Evolutionary conservation across 306 rosid species (phyloP), one percentile per base, ranked within the genome.

Genomic region (Castanea crenata): DNA sequence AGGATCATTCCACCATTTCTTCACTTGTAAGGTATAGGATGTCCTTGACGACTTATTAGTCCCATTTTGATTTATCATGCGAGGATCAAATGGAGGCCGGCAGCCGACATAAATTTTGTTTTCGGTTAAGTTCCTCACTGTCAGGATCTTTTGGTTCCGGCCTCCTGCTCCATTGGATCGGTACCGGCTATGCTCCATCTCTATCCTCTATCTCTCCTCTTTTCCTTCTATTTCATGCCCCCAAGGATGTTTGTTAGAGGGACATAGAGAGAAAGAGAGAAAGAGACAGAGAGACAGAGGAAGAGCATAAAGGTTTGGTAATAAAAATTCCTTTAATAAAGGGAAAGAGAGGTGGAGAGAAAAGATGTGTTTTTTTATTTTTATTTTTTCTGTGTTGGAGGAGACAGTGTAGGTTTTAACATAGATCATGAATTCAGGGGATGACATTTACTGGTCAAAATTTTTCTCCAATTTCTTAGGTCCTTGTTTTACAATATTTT

Each of bases 1-100:
- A 0, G 82, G 71, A 32, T 86, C 85, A 1, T 86, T 78, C 91
- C 91, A 90, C 87, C 82, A 78, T 6, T 83, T 77, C 13, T 29
- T 67, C 19, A 6, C 8, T 4, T 75, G 38, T 63, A 10, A 46
- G 41, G 69, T 3, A 32, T 62, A 52, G 15, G 76, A 3, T 21
- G 9, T 9, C 61, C 72, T 14, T 52, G 10, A 19, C 77, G 34
- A 58, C 5, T 9, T 16, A 38, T 70, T 52, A 74, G 5, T 38
- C 25, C 20, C 0, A 20, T 20, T 67, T 16, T 77, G 59, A 52
- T 49, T 80, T 9, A 16, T 23, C 4, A 78, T 73, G 74, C 76
- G 35, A 10, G 78, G 59, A 25, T 67, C 81, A 5, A 72, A 51
- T n/a, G 67, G 31, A 29, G 29, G 9, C 77, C 77, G 49, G 7